Evolutionary conservation across 2,329 filamentous ascomycete genomes (phyloP).

Genomic region (Zymoseptoria ardabiliae): DNA sequence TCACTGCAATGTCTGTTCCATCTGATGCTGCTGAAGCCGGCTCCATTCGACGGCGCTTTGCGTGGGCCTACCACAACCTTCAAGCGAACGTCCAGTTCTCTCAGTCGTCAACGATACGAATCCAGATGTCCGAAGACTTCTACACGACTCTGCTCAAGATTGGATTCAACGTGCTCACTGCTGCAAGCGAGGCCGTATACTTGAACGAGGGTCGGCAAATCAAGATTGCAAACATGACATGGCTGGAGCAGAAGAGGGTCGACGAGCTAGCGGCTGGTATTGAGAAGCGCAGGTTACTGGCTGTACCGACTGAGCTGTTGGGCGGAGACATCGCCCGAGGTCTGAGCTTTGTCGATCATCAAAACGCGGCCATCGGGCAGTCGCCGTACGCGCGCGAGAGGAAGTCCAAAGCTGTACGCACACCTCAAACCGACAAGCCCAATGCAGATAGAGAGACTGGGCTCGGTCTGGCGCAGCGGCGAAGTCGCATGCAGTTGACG

Average conservation of each 20-base stretch:
- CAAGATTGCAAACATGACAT: constrained; percentile 68
- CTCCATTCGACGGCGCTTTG: constrained; percentile 54
- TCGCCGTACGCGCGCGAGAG: constrained; percentile 62
- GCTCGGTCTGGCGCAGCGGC: constrained; percentile 71
- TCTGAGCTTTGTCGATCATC: constrained; percentile 27
- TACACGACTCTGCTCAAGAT: constrained; percentile 83
- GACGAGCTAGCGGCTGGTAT: constrained; percentile 59
- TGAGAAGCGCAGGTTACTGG: constrained; percentile 30
- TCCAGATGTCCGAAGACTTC: constrained; percentile 87
- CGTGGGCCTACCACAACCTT: constrained; percentile 74
- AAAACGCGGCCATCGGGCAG: constrained; percentile 29
- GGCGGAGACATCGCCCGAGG: constrained; percentile 34
- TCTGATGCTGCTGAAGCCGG: constrained; percentile 39
- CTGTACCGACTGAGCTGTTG: constrained; percentile 38
- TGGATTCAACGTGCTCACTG: constrained; percentile 81
- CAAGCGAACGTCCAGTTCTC: constrained; percentile 84
- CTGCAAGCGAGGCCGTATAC: constrained; percentile 92
- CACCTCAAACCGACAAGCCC: constrained; percentile 15
- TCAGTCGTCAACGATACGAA: constrained; percentile 55
- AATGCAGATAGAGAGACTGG: constrained; percentile 46
- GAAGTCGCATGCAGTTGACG: constrained; percentile 69
- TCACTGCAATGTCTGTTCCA: constrained; percentile 65
- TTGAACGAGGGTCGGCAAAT: constrained; percentile 80
- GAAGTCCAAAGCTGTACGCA: constrained; percentile 35
- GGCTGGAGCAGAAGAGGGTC: constrained; percentile 82